Evolutionary conservation across 345 rosid genomes (phyloP), one percentile per base, ranked within the genome.

Genomic region (Camelina neglecta): DNA sequence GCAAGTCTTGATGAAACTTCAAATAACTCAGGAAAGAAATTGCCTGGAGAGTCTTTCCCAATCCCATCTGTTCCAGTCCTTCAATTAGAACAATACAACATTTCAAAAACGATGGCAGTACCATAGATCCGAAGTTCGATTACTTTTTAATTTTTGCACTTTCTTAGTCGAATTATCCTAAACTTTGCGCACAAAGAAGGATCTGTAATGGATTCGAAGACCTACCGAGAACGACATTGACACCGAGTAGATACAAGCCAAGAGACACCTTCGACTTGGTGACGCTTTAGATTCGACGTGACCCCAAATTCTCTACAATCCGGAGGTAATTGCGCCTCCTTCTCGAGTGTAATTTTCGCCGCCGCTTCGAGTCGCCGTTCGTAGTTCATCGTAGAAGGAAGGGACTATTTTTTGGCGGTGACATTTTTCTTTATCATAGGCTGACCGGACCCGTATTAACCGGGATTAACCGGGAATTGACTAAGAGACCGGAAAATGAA

Each of bases 11-110:
- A 51, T 75, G 76, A 78, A 82, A 79, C 76, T 89, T 93, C 88
- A 93, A 79, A 74, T 90, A 93, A 83, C 93, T 85, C 79, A 93
- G 35, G 64, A 93, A 81, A 41, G 93, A 82, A 65, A 89, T 83
- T 26, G 98, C 98, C 78, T 90, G 98, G 65, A 93, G 84, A 73
- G 98, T 89, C 71, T 93, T 90, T 56, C 97, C 98, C 62, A 93
- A 67, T 57, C 98, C 97, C 98, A 93, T 93, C 98, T 93, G 88
- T 9, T 47, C 61, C 31, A 60, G 72, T 44, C 7, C 63, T 69
- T 56, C 58, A 56, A 48, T 42, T 13, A 60, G 29, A 61, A 12
- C 7, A 18, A 76, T 44, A n/a, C 62, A 78, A 6, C 50, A 78
- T 58, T 50, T 35, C 56, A 18, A 68, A 33, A 23, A 39, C 38